Base-by-base conservation (phyloP, 306 rosid genomes). In the Adenanthera pavonina region DNA sequence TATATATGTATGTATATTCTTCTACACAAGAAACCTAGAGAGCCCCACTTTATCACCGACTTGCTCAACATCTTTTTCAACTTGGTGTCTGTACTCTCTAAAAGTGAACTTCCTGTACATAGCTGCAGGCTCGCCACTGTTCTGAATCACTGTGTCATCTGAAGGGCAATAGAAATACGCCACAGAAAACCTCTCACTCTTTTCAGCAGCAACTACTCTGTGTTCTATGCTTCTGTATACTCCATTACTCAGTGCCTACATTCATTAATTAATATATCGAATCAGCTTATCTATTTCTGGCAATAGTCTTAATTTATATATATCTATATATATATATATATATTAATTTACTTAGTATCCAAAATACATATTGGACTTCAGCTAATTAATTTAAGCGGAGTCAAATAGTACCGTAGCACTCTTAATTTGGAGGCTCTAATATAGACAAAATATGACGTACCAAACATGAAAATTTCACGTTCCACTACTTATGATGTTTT, bases 1-100 rank as follows among this genome's bases (percentile, higher is more conserved):
- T n/a, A n/a, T n/a, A n/a, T n/a, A n/a, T n/a, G n/a, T 36, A 36
- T 41, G 2, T 41, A 41, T 19, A n/a, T 17, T n/a, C 14, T 43
- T 30, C 65, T 85, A 80, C 0, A 56, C 14, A 52, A 90, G 85
- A 89, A 94, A 91, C 80, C 90, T 88, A 33, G 92, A 73, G 84
- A 94, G 94, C 2, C 98, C 98, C 25, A 94, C 84, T 88, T 94
- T 94, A 72, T 90, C 91, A 8, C 97, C 98, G 0, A 74, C 85
- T 78, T 86, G 85, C 59, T 78, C 77, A 38, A 90, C 90, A 85
- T 92, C 98, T 66, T 80, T 86, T 16, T 77, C 71, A 35, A 12
- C 86, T 30, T 94, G 96, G 11, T 69, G 69, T 67, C 75, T 81
- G 69, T 84, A 94, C 56, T 94, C 94, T 74, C n/a, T 77, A 33